A percentile compares a stretch with the other conserved stretches of the same genome.
Conservation (phyloP, 2,329 filamentous ascomycete genomes). For the Exophiala bonariae region DNA sequence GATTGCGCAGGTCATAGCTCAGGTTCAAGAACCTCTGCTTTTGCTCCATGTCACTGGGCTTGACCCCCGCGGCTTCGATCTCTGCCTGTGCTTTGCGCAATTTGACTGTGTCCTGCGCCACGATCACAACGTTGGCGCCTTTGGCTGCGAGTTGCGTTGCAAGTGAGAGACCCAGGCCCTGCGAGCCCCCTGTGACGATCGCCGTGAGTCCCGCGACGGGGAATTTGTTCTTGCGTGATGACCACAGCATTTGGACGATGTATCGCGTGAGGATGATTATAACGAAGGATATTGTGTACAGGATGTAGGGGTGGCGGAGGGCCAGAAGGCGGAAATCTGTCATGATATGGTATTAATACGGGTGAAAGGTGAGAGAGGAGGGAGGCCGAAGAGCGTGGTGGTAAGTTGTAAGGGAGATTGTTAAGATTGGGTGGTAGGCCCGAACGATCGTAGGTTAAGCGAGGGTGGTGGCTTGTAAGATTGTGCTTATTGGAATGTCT, state of each 20-base stretch:
- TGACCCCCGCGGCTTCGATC: constrained; percentile 62
- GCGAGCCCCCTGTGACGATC: constrained; percentile 85
- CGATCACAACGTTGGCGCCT: constrained; percentile 83
- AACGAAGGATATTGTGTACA: constrained; percentile 21
- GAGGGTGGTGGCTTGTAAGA: too few relatives aligned
- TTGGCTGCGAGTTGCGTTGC: constrained; percentile 74
- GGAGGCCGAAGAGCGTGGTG: too few relatives aligned
- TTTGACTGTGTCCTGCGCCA: constrained; percentile 74
- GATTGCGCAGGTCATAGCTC: constrained; percentile 74
- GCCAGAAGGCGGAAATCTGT: too few relatives aligned
- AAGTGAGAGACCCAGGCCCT: constrained; percentile 82
- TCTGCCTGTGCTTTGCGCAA: constrained; percentile 66
- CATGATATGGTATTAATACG: too few relatives aligned
- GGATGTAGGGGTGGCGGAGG: background rate
- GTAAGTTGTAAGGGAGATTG: too few relatives aligned
- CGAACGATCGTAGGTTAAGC: too few relatives aligned
- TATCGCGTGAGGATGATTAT: constrained; percentile 26
- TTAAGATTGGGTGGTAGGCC: too few relatives aligned
- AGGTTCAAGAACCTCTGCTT: constrained; percentile 81
- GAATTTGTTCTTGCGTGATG: constrained; percentile 67
- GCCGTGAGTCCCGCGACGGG: constrained; percentile 84
- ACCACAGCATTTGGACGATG: constrained; percentile 33
- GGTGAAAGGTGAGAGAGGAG: background rate
- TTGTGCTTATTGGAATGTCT: too few relatives aligned
- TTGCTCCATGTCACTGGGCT: constrained; percentile 53